Base-by-base conservation (phyloP, 805 yeast species). In the Torulaspora microellipsoides region DNA sequence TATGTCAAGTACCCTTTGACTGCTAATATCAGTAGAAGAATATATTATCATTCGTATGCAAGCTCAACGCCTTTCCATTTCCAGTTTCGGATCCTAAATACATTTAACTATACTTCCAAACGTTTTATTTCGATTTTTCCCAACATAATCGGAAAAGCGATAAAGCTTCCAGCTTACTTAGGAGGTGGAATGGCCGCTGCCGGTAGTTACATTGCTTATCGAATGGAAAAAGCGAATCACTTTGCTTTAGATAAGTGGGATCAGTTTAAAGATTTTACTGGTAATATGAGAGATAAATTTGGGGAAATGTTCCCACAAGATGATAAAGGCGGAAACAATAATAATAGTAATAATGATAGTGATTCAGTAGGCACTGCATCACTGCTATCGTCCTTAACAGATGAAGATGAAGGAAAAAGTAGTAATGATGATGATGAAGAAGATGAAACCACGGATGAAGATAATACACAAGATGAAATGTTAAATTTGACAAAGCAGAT, bases 151-250 rank as follows among this genome's bases (percentile, higher is more conserved):
- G 75, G 76, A 0, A 76, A 75, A 42, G 72, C 75, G 1, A 70
- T 78, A 1, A 77, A 75, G 49, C 62, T 83, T 1, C 96, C 97
- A 0, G 91, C 88, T 0, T 83, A 83, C 49, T 68, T 89, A 0
- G 98, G 97, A 1, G 90, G 95, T 7, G 89, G 95, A 0, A 65
- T 89, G 29, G 96, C 95, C 2, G 98, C 97, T 9, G 96, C 95
- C 7, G 95, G 96, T 0, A 83, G 95, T 2, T 93, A 89, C 60
- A 81, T 91, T 38, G 88, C 90, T 14, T 90, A 90, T 64, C 91
- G 93, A 62, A 85, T 90, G 8, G 95, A 89, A 41, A 95, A 91
- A 64, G 95, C 95, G 1, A 73, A 86, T 0, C 71, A 63, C 31
- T 86, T 76, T 54, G 78, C 96, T 0, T 72, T 72, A 42, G 95